Base-by-base conservation (phyloP, 2,329 filamentous ascomycete genomes). In the Beauveria sp. region DNA sequence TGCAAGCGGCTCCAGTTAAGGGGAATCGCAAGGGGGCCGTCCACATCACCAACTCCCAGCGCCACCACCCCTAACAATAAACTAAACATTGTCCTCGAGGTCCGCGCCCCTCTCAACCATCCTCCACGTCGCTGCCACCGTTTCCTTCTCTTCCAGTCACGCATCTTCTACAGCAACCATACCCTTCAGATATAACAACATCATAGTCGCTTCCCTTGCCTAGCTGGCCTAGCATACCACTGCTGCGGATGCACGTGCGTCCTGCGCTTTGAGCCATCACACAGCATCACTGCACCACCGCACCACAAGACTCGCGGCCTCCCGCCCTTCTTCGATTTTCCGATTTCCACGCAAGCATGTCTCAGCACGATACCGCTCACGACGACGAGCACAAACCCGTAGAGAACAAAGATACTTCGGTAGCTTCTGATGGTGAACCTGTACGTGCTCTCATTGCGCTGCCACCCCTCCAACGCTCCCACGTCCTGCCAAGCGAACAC, bases 301-400 rank as follows among this genome's bases (percentile, higher is more conserved):
- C 46, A 48, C 51, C 26, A 57, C 60, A 52, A 57, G 45, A 34
- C 26, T 45, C 8, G 46, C 60, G 4, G 45, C 18, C 52, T 18
- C 22, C 5, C 18, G 26, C 24, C 40, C 26, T 43, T 20, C 40
- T 48, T 49, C 9, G 50, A 20, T n/a, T 28, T 26, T 24, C 16
- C 26, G 20, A 45, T 18, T n/a, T 34, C 34, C 14, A 62, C 53
- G 48, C 52, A 57, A 64, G 20, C 61, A 68, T 68, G 67, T 64
- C 67, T 43, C 63, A 68, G 34, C 56, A 48, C 50, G 66, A 65
- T 20, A 58, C 64, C 38, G 57, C 51, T 49, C 63, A 51, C 38
- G 57, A 64, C 26, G 57, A 55, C 51, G 62, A 56, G 31, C 55
- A 49, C 28, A 52, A 59, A 20, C 50, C 58, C 26, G 57, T 43